Conservation (phyloP, 768 basidiomycete species). For the Coprinellus aureogranulatus region DNA sequence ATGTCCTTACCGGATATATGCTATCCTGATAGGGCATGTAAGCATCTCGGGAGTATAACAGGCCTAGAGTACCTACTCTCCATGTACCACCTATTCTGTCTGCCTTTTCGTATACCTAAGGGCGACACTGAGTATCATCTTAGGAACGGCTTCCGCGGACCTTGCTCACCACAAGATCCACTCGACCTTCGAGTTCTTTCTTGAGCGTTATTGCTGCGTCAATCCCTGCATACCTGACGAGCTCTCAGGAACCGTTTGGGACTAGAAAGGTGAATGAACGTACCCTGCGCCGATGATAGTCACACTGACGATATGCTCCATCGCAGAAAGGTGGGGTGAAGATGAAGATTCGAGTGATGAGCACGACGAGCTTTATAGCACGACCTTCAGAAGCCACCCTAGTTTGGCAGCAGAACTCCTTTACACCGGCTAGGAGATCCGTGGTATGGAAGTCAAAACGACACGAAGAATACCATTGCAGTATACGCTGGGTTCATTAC, state of each 20-base stretch:
- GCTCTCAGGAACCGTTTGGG: neutral
- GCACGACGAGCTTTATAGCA: no score
- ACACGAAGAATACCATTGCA: no score
- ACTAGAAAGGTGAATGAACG: neutral
- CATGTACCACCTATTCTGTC: neutral
- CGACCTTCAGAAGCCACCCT: no score
- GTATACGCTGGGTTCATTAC: no score
- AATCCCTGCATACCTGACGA: neutral
- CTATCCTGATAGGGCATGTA: neutral
- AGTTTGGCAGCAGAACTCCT: no score
- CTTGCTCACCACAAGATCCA: neutral
- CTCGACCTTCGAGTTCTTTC: neutral
- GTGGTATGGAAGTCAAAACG: no score
- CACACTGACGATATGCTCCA: neutral
- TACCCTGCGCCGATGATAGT: conserved; percentile 1
- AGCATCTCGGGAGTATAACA: neutral
- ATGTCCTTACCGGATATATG: neutral
- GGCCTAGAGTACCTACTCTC: conserved; percentile 1
- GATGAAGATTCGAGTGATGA: neutral
- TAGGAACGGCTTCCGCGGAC: neutral
- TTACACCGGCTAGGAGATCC: no score
- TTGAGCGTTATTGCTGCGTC: neutral
- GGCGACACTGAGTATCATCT: neutral
- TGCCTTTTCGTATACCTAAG: neutral
- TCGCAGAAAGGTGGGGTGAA: neutral